Evolutionary conservation across 1,284 basidiomycete species (phyloP), one percentile per base, ranked within the genome.

Genomic region (Ustilago trichophora): DNA sequence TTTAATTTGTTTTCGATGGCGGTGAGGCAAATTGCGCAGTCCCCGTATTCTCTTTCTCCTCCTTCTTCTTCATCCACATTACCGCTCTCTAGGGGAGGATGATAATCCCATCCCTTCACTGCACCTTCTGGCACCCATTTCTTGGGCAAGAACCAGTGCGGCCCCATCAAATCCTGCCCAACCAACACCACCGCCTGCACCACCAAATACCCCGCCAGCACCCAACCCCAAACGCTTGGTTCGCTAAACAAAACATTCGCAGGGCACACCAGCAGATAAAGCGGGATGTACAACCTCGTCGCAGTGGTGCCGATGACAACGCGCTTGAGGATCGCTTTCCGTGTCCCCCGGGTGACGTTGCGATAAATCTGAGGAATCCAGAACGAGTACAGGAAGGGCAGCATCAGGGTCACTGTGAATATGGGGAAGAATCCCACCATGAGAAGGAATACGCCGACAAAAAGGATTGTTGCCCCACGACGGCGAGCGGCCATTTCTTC

Each of bases 351-450:
- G 21, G 86, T 85, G 6, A 86, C 87, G 33, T 92, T 91, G 22
- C 92, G 85, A 62, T 89, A 85, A 46, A 94, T 92, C 82, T 94
- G 92, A 6, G 90, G 89, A 2, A 89, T 70, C 92, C 92, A 95
- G 66, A 86, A 86, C 2, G 88, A 89, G 81, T 93, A 91, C 56
- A 91, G 85, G 18, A 84, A 77, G 13, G 85, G 86, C n/a, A 93
- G 85, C 72, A 91, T 87, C 35, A 91, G 24, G 3, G 32, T 21
- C 2, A 51, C 24, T 7, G 47, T 51, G 15, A 64, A 3, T 13
- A 56, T 13, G 6, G 59, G 59, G 33, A 69, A 69, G 40, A 69
- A 64, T 6, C 34, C 59, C 0, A 51, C 29, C 40, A 59, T 41
- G 43, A 69, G 24, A 9, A 64, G 33, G 48, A 69, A 59, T 1